phyloP scores from a whole-genome alignment of 2,329 filamentous ascomycete species.

The Amauroascus verrucosus region DNA sequence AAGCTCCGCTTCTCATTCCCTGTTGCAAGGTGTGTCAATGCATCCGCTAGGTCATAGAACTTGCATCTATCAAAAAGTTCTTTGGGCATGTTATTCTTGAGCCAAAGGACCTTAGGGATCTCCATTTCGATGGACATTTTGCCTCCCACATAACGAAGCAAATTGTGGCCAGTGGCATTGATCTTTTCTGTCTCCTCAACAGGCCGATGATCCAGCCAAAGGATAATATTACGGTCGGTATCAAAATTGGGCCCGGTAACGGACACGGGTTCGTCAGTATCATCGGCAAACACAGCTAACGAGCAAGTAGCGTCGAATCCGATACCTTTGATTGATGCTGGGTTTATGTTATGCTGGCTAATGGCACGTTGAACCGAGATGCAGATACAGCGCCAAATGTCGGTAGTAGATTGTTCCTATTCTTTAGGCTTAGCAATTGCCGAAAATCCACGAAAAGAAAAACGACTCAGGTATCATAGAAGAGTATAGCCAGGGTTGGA shows the following conservation, averaged over 20 bases:
- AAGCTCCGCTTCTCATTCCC: constrained; percentile 86
- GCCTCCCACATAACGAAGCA: constrained; percentile 90
- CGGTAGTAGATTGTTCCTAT: constrained; percentile 91
- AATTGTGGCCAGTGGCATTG: constrained; percentile 82
- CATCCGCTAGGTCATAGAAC: constrained; percentile 91
- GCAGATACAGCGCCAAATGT: constrained; percentile 96
- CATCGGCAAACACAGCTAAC: constrained; percentile 75
- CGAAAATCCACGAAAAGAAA: no score
- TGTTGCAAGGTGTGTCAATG: constrained; percentile 86
- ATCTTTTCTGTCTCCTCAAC: constrained; percentile 85
- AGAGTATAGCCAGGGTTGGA: no score
- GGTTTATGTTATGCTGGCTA: constrained; percentile 67
- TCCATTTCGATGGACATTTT: constrained; percentile 99
- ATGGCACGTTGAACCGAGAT: constrained; percentile 74
- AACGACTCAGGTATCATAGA: background rate
- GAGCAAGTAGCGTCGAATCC: constrained; percentile 99
- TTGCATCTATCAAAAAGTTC: constrained; percentile 87
- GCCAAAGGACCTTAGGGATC: constrained; percentile 94
- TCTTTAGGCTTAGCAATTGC: background rate
- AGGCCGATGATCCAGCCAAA: constrained; percentile 95
- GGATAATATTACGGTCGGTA: constrained; percentile 85
- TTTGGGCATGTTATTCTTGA: constrained; percentile 95
- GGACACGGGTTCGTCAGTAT: constrained; percentile 82
- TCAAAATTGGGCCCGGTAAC: constrained; percentile 82
- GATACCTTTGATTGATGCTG: constrained; percentile 69